phyloP scores from a whole-genome alignment of 371 early-diverging fungal species.

The Apophysomyces trapeziformis region DNA sequence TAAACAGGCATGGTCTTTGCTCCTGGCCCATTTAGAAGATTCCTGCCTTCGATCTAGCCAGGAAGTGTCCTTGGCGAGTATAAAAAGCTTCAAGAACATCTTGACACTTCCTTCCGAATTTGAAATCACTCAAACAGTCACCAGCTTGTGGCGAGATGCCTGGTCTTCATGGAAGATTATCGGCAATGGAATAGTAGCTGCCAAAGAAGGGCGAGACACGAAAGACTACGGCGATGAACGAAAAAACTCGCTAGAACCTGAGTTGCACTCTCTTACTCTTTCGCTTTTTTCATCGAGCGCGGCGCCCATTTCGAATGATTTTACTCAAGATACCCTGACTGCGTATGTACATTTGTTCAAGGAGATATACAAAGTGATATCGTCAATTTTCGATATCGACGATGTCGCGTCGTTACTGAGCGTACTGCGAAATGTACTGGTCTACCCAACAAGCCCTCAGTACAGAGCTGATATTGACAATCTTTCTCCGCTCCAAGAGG shows the following conservation, averaged over 20 bases:
- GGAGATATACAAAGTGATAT: conserved; percentile 65
- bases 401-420: conserved; percentile 61
- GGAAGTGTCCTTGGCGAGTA: conserved; percentile 79
- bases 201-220: conserved; percentile 7
- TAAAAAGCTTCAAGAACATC: conserved; percentile 70
- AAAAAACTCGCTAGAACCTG: conserved; percentile 25
- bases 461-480: conserved; percentile 60
- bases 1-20: conserved; percentile 63
- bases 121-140: conserved; percentile 29
- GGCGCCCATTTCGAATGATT: conserved; percentile 46
- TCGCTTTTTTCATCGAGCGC: conserved; percentile 41
- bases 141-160: conserved; percentile 66
- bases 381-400: conserved; percentile 47
- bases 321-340: conserved; percentile 82
- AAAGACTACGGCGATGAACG: conserved; percentile 2
- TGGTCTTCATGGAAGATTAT: conserved; percentile 85
- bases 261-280: conserved; percentile 39
- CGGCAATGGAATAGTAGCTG: conserved; percentile 57
- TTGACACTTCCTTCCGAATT: conserved; percentile 47
- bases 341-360: conserved; percentile 68
- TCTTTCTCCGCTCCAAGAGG: conserved; percentile 62
- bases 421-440: conserved; percentile 60
- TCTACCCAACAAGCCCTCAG: conserved; percentile 59
- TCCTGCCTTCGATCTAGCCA: conserved; percentile 73
- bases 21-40: conserved; percentile 77